phyloP scores from a whole-genome alignment of 148 eudicot genomes.

The Nepenthes gracilis region DNA sequence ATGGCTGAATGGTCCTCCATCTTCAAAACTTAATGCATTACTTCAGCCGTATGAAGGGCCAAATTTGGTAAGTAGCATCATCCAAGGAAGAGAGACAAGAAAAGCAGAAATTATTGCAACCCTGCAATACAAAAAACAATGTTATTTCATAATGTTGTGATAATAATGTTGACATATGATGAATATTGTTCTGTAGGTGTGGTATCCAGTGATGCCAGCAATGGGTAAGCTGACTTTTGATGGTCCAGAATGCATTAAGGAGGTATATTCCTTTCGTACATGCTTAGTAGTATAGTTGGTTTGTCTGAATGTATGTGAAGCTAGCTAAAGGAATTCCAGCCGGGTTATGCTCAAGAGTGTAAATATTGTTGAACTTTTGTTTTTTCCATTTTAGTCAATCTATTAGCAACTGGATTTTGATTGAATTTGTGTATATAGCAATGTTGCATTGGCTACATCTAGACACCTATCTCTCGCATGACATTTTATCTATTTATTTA shows the following conservation, averaged over 20 bases:
- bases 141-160: background rate
- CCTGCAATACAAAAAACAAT: background rate
- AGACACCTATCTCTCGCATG: no score
- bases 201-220: slow-evolving; percentile 85
- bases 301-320: no score
- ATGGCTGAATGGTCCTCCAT: slow-evolving; percentile 65
- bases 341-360: no score
- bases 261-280: slow-evolving; percentile 35
- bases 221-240: slow-evolving; percentile 84
- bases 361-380: no score
- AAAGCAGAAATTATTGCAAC: background rate
- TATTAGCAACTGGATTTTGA: background rate
- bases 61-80: slow-evolving; percentile 52
- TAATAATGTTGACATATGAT: background rate
- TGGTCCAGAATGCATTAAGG: slow-evolving; percentile 90
- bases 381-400: no score
- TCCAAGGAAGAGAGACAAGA: background rate
- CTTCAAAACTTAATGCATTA: slow-evolving; percentile 42
- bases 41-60: slow-evolving; percentile 69
- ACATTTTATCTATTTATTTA: background rate
- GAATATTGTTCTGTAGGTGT: slow-evolving; percentile 29
- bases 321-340: no score
- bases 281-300: no score
- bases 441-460: no score
- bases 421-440: background rate